Conservation (phyloP, 176 grass and related monocot genomes). For the Oryza nivara region DNA sequence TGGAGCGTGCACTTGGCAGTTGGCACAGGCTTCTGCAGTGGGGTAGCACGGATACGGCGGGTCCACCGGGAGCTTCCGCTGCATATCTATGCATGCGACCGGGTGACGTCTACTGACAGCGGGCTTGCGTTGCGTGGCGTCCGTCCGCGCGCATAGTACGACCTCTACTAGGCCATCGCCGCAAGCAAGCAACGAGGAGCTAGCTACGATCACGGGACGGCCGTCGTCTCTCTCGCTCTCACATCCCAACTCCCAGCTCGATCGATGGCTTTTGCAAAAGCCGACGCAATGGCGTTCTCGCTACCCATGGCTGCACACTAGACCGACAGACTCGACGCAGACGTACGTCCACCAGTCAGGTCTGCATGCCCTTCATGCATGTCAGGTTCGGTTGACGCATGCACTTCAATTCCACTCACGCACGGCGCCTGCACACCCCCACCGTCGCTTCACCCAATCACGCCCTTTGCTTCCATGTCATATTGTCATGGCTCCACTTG, state of each 20-base stretch:
- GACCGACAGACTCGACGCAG: slow-evolving; percentile 48
- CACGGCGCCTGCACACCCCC: not conserved
- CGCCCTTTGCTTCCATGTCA: no score
- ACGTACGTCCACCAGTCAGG: slow-evolving; percentile 20
- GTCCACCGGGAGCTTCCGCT: no score
- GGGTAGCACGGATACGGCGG: no score
- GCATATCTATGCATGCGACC: no score
- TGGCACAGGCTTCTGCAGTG: no score
- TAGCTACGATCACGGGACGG: not conserved
- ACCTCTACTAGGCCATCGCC: slow-evolving; percentile 15
- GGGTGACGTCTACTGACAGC: not conserved
- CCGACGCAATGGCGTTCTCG: not conserved
- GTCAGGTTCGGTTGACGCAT: slow-evolving; percentile 43
- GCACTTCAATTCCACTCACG: not conserved
- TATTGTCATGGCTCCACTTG: no score
- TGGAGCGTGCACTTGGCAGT: no score
- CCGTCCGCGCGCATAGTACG: not conserved
- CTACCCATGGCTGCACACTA: not conserved
- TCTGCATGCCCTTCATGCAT: not conserved
- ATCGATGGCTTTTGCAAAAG: slow-evolving; percentile 16
- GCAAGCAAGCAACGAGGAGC: slow-evolving; percentile 31
- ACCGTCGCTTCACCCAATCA: slow-evolving; percentile 22
- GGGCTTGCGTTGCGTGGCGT: slow-evolving; percentile 33
- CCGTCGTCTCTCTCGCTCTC: no score
- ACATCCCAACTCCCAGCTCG: not conserved